phyloP scores from a whole-genome alignment of 2,329 filamentous ascomycete species.

The Raffaelea ambrosiae region DNA sequence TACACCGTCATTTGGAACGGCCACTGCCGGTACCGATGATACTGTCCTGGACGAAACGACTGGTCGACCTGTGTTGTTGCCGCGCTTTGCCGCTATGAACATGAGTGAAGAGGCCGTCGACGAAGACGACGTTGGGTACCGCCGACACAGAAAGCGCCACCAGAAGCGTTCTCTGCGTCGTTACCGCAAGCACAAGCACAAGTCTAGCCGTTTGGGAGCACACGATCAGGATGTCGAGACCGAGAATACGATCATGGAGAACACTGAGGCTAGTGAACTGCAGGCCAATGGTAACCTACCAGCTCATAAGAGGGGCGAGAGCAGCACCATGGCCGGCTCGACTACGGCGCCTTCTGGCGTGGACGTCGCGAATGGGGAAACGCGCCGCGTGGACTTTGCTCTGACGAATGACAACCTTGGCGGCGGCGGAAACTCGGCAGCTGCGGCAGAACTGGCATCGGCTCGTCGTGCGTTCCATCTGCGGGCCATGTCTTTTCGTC shows the following conservation, averaged over 20 bases:
- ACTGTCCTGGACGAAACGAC: constrained; percentile 28
- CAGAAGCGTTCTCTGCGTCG: constrained; percentile 9
- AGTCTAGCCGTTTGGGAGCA: constrained; percentile 23
- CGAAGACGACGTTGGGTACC: constrained; percentile 35
- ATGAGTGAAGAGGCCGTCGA: constrained; percentile 35
- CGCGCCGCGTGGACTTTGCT: constrained; percentile 35
- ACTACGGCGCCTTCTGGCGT: background rate
- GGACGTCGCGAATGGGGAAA: constrained; percentile 12
- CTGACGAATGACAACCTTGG: constrained; percentile 16
- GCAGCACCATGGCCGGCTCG: background rate
- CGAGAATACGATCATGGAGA: constrained; percentile 24
- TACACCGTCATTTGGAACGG: constrained; percentile 33
- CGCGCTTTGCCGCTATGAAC: constrained; percentile 27
- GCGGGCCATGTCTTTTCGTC: constrained; percentile 52
- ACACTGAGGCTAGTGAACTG: constrained; percentile 1
- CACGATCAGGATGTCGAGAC: constrained; percentile 16
- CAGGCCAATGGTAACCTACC: background rate
- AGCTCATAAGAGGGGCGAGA: background rate
- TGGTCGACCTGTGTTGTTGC: constrained; percentile 23
- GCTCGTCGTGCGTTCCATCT: constrained; percentile 44
- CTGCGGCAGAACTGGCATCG: constrained; percentile 20
- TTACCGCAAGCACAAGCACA: constrained; percentile 35
- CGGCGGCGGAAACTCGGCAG: constrained; percentile 2
- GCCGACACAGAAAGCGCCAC: constrained; percentile 22
- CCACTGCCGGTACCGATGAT: constrained; percentile 26